Base-by-base conservation (phyloP, 1,284 basidiomycete genomes). In the Cystobasidium pallidum region DNA sequence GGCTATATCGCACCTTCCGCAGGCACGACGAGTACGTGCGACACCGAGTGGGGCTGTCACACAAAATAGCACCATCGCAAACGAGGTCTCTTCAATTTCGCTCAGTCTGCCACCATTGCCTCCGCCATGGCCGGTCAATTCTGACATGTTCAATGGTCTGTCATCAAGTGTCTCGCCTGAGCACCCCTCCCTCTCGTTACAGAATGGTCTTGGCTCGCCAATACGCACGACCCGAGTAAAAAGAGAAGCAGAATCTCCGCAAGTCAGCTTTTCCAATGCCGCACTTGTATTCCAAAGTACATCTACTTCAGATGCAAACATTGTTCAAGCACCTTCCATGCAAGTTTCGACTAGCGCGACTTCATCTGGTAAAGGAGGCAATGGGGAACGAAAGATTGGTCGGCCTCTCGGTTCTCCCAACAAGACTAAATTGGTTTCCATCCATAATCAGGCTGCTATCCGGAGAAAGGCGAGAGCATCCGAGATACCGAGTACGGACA, bases 331-430 rank as follows among this genome's bases (percentile, higher is more conserved):
- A 36, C 58, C 58, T 24, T 6, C 24, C 11, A 61, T 61, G 58
- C 39, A 41, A 36, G 30, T 21, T 43, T 61, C 58, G 43, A 28
- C 17, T 1, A 66, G 67, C 51, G 28, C 36, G 1, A 55, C 21
- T 39, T 36, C 45, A 8, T 41, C 57, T 8, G 67, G 30, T 10
- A 61, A 51, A 36, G 34, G 30, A 17, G 67, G 30, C 10, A 61
- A 51, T 4, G 34, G 30, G 19, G 58, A 39, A 39, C 34, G 49
- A n/a, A 71, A 64, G 26, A 71, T 71, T 24, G 68, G 68, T 1
- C 59, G 68, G 2, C 68, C 68, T 11, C 59, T 63, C 24, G 68
- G 68, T 2, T 71, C 68, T 32, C 59, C 68, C 8, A 71, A 71
- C 36, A 71, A 71, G 68, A 71, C 68, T 26, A 71, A 71, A 52